These are phyloP conservation scores for Camelina neglecta DNA, from an alignment of 345 rosid species.

Conservation along the genomic window DNA sequence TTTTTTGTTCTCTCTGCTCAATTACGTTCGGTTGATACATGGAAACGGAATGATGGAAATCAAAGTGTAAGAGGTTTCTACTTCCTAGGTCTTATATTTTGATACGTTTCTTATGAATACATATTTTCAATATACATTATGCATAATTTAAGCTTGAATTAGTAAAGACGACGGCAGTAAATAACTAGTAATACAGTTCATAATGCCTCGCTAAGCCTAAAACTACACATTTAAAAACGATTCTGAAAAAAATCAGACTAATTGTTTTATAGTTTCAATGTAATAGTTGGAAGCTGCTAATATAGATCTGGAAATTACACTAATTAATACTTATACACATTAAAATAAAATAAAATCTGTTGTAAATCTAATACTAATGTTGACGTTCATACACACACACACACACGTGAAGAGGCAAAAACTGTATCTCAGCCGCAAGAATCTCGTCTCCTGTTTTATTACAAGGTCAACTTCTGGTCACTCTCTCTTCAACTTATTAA, in stretches of 20 bases:
- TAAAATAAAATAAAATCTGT: neutral
- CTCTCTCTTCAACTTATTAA: constrained; percentile 32
- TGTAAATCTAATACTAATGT: constrained; percentile 25
- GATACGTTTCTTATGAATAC: neutral
- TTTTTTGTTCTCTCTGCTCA: too few relatives aligned
- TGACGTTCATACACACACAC: constrained; percentile 51
- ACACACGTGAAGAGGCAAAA: constrained; percentile 49
- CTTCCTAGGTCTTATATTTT: neutral
- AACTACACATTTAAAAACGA: constrained; percentile 1
- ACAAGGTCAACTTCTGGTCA: constrained; percentile 51
- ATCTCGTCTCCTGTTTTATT: constrained; percentile 47
- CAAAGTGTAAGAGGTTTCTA: too few relatives aligned
- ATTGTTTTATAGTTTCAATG: constrained; percentile 36
- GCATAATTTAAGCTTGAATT: neutral
- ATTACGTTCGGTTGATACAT: too few relatives aligned
- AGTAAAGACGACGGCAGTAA: neutral
- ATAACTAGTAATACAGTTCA: neutral
- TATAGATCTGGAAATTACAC: constrained; percentile 38
- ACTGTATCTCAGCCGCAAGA: constrained; percentile 43
- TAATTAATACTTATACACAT: constrained; percentile 1
- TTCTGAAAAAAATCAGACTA: constrained; percentile 19
- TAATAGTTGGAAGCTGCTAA: constrained; percentile 42
- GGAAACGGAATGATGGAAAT: too few relatives aligned
- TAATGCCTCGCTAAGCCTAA: neutral
- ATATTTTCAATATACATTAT: neutral